Evolutionary conservation across 345 rosid genomes (phyloP).

Genomic region (Acer saccharum): DNA sequence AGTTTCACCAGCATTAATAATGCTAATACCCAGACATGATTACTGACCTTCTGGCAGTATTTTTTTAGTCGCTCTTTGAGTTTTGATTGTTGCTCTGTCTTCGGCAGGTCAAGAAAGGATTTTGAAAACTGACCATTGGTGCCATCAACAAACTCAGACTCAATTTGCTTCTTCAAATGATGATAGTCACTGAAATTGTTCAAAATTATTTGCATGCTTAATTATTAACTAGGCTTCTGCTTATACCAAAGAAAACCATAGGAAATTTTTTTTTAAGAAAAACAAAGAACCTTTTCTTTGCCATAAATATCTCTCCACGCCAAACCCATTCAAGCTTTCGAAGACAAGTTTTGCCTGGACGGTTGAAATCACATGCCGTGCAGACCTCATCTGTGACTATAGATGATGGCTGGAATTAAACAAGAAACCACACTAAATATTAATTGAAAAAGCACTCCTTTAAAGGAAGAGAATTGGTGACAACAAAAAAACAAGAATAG

Average conservation of each 20-base stretch:
- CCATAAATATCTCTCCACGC: slow-evolving; percentile 94
- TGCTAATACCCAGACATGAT: slow-evolving; percentile 19
- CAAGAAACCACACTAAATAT: slow-evolving; percentile 21
- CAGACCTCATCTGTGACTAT: slow-evolving; percentile 88
- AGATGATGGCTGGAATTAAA: slow-evolving; percentile 82
- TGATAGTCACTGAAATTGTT: slow-evolving; percentile 76
- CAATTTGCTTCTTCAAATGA: slow-evolving; percentile 92
- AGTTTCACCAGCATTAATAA: slow-evolving; percentile 22
- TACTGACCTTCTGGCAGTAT: slow-evolving; percentile 83
- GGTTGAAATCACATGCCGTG: slow-evolving; percentile 97
- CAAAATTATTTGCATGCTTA: slow-evolving; percentile 13
- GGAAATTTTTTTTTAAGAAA: background rate
- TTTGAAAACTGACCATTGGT: slow-evolving; percentile 58
- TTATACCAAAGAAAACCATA: slow-evolving; percentile 18
- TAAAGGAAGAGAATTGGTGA: background rate
- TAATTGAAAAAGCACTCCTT: slow-evolving; percentile 8
- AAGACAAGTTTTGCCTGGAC: slow-evolving; percentile 90
- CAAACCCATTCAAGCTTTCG: slow-evolving; percentile 98
- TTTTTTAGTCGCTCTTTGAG: slow-evolving; percentile 86
- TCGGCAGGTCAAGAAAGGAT: slow-evolving; percentile 85
- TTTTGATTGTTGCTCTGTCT: slow-evolving; percentile 74
- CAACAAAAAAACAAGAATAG: background rate
- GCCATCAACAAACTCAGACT: slow-evolving; percentile 80
- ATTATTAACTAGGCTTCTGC: slow-evolving; percentile 21
- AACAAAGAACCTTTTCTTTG: slow-evolving; percentile 72